Evolutionary conservation across 768 basidiomycete genomes (phyloP), one percentile per base, ranked within the genome.

Genomic region (Brasilioporus rufonigricans): DNA sequence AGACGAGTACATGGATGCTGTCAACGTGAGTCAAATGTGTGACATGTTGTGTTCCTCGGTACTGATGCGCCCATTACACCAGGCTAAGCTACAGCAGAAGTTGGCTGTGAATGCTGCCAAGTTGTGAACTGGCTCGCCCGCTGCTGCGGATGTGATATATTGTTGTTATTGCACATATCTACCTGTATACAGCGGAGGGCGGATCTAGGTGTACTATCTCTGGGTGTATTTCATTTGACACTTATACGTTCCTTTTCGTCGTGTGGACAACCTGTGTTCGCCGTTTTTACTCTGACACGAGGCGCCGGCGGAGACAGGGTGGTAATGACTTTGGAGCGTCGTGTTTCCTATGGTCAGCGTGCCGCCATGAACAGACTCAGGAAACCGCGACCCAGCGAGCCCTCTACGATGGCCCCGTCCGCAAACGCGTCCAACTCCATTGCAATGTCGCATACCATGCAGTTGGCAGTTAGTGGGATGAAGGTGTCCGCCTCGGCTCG

Each of bases 1-100:
- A 4, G 85, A 92, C 70, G 89, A 81, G 43, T 97, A 96, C 68
- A 87, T 97, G 91, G 91, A 95, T 73, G 82, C 86, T 47, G 93
- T 96, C 45, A 91, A 93, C 68, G 92, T 91, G 61, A 71, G 84
- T 77, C 18, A 35, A 29, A 32, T 45, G 29, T 19, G 13, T 16
- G 52, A 14, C 16, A n/a, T 33, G 26, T 38, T 16, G n/a, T 11
- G 24, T n/a, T 33, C 16, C 35, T 9, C 5, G 24, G 26, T 19
- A 40, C 55, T 70, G 58, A 71, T 50, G 51, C 35, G 53, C 48
- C 16, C 52, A 36, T 44, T 44, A 50, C 35, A 53, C 1, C 48
- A 80, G 79, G 68, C 70, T 13, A 80, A 78, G 60, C 60, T 80
- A 19, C 73, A 77, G 64, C 65, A 75, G 62, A 80, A 77, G 68